phyloP scores from a whole-genome alignment of 139 green algal species.

The Chlamydomonas sp. region DNA sequence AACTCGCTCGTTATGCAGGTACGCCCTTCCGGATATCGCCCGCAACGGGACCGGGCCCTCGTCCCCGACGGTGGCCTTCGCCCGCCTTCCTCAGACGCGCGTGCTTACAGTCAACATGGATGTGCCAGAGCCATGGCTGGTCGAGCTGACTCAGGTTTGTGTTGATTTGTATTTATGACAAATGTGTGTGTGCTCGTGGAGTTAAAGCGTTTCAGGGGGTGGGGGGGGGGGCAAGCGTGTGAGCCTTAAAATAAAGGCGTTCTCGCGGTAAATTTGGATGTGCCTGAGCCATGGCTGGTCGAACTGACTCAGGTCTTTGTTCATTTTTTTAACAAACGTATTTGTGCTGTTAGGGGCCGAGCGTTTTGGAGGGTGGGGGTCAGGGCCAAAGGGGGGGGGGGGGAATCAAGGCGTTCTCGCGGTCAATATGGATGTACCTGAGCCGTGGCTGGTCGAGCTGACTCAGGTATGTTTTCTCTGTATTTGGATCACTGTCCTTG shows the following conservation, averaged over 20 bases:
- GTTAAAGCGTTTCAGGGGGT: too few species aligned
- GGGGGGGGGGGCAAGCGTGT: too few species aligned
- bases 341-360: too few species aligned
- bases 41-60: slow-evolving; percentile 3
- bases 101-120: slow-evolving; percentile 82
- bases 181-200: too few species aligned
- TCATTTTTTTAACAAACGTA: too few species aligned
- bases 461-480: slow-evolving; percentile 16
- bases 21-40: too few species aligned
- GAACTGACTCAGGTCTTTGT: background rate
- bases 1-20: too few species aligned
- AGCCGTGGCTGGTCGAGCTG: slow-evolving; percentile 87
- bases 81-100: slow-evolving; percentile 48
- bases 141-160: background rate
- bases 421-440: slow-evolving; percentile 79
- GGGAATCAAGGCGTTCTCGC: background rate
- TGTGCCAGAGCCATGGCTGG: slow-evolving; percentile 10
- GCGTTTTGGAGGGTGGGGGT: too few species aligned
- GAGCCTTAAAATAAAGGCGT: background rate
- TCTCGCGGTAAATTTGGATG: slow-evolving; percentile 46
- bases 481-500: too few species aligned
- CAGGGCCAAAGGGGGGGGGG: too few species aligned
- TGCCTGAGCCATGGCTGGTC: slow-evolving; percentile 9
- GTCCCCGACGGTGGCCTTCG: slow-evolving; percentile 44
- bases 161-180: too few species aligned